Percentiles rank a stretch among this genome's conserved stretches.
Evolutionary conservation across 2,329 filamentous ascomycete genomes (phyloP).

Genomic region (Trichophyton schoenleinii): DNA sequence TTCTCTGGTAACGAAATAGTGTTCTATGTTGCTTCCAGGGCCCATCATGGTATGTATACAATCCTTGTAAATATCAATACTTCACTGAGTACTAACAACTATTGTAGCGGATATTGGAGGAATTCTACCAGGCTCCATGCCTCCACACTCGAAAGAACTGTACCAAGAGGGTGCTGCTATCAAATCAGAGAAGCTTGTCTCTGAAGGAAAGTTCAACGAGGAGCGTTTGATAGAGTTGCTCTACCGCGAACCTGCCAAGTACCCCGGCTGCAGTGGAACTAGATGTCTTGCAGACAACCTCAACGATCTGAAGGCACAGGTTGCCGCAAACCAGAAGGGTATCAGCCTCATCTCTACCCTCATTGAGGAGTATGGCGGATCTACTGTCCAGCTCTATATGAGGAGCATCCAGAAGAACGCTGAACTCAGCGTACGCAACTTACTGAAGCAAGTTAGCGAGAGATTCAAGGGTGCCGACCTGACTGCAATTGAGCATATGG

Average conservation of each 20-base stretch:
- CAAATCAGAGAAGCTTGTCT: conserved; percentile 52
- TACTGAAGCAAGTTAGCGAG: conserved; percentile 55
- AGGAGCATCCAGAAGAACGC: conserved; percentile 64
- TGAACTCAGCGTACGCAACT: conserved; percentile 55
- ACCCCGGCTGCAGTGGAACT: conserved; percentile 62
- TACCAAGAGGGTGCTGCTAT: conserved; percentile 55
- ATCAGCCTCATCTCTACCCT: conserved; percentile 58
- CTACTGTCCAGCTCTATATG: conserved; percentile 69
- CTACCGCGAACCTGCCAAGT: conserved; percentile 55
- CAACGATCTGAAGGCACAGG: conserved; percentile 69
- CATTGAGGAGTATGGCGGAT: conserved; percentile 61
- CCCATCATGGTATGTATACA: conserved; percentile 56
- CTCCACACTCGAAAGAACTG: conserved; percentile 55
- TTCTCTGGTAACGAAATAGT: conserved; percentile 58
- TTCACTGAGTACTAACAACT: conserved; percentile 7
- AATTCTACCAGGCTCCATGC: conserved; percentile 66
- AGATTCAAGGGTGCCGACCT: conserved; percentile 54
- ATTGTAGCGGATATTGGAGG: conserved; percentile 58
- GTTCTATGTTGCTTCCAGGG: conserved; percentile 62
- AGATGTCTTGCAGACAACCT: conserved; percentile 66
- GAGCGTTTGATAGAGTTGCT: conserved; percentile 56
- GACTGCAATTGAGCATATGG: conserved; percentile 64
- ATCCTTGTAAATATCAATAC: neutral
- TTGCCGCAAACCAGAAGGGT: conserved; percentile 71
- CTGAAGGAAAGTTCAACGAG: conserved; percentile 61